Conservation (phyloP, 345 rosid species). For the Gossypium bickii region DNA sequence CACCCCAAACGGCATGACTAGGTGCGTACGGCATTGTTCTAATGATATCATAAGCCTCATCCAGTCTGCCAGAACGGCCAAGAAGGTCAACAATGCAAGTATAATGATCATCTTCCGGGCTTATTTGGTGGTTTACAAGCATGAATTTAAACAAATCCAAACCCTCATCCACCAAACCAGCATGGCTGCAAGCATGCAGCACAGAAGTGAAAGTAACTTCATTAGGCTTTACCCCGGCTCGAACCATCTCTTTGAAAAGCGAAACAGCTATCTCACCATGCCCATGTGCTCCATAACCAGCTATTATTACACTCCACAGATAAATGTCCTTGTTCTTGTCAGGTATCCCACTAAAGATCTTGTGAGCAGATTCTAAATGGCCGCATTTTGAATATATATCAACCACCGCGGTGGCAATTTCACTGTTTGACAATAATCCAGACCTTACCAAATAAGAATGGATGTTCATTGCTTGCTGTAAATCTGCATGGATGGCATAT, state of each 20-base stretch:
- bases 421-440: conserved; percentile 45
- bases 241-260: conserved; percentile 61
- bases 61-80: conserved; percentile 53
- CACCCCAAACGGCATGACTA: conserved; percentile 53
- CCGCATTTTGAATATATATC: conserved; percentile 65
- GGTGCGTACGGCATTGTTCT: conserved; percentile 39
- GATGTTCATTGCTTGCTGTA: conserved; percentile 43
- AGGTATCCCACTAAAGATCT: conserved; percentile 42
- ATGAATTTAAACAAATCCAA: conserved; percentile 43
- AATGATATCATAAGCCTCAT: conserved; percentile 54
- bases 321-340: conserved; percentile 41
- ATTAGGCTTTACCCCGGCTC: conserved; percentile 49
- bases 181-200: conserved; percentile 58
- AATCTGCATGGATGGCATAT: conserved; percentile 49
- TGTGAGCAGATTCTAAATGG: conserved; percentile 46
- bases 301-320: conserved; percentile 56
- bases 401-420: conserved; percentile 51
- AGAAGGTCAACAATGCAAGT: conserved; percentile 51
- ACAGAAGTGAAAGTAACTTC: conserved; percentile 54
- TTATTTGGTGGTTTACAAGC: conserved; percentile 31
- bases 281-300: conserved; percentile 61
- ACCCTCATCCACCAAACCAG: conserved; percentile 61
- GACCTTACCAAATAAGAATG: conserved; percentile 45
- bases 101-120: conserved; percentile 42
- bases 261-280: conserved; percentile 44